Conservation (phyloP, 345 rosid species). For the Lagerstroemia speciosa region DNA sequence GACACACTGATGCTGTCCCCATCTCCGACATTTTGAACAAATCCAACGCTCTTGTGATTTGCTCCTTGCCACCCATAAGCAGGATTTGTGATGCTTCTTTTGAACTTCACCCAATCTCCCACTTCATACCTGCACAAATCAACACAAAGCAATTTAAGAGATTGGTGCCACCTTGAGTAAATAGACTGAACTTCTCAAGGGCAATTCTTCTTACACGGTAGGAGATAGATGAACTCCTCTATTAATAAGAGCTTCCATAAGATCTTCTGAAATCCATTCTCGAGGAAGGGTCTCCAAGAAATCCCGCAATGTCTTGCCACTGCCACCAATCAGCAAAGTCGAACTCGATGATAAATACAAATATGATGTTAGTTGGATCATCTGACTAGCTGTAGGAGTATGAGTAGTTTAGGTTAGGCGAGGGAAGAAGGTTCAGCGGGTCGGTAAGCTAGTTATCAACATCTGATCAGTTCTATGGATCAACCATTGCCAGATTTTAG, state of each 20-base stretch:
- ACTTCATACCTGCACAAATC: conserved; percentile 57
- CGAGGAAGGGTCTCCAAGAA: conserved; percentile 91
- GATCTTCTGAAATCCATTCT: conserved; percentile 96
- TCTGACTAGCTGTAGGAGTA: no score
- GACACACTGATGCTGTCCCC: conserved; percentile 66
- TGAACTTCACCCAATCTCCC: conserved; percentile 97
- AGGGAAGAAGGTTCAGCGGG: no score
- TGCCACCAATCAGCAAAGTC: conserved; percentile 24
- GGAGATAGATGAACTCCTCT: conserved; percentile 84
- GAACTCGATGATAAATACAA: neutral
- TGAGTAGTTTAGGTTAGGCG: no score
- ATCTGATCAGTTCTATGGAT: neutral
- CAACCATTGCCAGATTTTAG: neutral
- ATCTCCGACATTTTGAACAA: conserved; percentile 78
- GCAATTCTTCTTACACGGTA: conserved; percentile 53
- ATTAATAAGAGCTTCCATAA: conserved; percentile 73
- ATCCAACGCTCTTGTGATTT: conserved; percentile 78
- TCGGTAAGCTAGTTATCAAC: no score
- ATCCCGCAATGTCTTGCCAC: conserved; percentile 90
- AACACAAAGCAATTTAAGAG: neutral
- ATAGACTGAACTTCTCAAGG: conserved; percentile 1
- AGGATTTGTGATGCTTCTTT: conserved; percentile 62
- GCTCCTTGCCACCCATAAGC: conserved; percentile 95
- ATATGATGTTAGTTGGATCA: neutral
- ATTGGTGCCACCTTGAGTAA: neutral